These are phyloP conservation scores for Tulasnella sp. DNA, from an alignment of 768 basidiomycete species.

Conservation along the genomic window DNA sequence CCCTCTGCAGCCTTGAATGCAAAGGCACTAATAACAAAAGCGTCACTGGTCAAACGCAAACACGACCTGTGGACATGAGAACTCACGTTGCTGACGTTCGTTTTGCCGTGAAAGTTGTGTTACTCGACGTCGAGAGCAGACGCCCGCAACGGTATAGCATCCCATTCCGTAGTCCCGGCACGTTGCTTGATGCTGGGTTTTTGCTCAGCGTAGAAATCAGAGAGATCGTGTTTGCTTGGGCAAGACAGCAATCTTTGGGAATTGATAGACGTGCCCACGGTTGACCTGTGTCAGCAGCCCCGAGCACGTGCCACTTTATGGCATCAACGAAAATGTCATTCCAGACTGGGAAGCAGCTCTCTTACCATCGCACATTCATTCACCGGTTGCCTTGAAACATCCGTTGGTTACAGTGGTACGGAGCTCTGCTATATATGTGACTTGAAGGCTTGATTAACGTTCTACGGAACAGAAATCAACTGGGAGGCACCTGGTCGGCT, in stretches of 20 bases:
- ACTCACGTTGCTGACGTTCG: constrained; percentile 7
- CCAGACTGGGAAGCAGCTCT: background rate
- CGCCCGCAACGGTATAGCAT: constrained; percentile 18
- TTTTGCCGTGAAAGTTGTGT: background rate
- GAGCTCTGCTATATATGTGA: background rate
- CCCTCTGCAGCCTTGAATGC: background rate
- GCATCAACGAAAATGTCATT: constrained; percentile 8
- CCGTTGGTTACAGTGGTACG: constrained; percentile 48
- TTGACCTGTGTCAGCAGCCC: background rate
- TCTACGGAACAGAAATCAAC: constrained; percentile 64
- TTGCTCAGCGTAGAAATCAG: background rate
- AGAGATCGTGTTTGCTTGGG: background rate
- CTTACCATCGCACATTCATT: background rate
- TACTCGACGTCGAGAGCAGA: constrained; percentile 6
- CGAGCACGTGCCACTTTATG: background rate
- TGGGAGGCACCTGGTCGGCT: constrained; percentile 67
- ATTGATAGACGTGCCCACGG: background rate
- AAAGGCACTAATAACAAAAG: background rate
- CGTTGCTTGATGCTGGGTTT: background rate
- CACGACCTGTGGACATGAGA: background rate
- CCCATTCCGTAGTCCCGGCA: constrained; percentile 11
- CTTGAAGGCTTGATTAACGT: background rate
- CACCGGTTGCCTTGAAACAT: constrained; percentile 78
- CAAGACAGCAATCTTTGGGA: constrained; percentile 2
- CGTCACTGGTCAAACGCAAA: background rate